Conservation (phyloP, 208 protist genomes). For the Endotrypanum monterogeii region DNA sequence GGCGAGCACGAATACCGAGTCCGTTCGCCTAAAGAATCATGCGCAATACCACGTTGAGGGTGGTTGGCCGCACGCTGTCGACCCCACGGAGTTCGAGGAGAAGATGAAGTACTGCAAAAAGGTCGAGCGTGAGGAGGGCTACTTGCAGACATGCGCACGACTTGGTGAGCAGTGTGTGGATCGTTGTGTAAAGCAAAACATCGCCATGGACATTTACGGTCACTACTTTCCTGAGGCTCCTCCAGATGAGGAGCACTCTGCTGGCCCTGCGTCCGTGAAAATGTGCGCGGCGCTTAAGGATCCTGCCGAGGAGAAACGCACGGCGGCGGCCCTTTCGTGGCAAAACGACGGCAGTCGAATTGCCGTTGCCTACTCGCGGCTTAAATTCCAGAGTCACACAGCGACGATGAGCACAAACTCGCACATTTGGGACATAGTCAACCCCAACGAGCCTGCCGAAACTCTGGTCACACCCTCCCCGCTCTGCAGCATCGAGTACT, state of each 20-base stretch:
- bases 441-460: conserved; percentile 95
- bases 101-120: conserved; percentile 97
- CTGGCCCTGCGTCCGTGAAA: conserved; percentile 91
- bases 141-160: conserved; percentile 87
- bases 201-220: conserved; percentile 97
- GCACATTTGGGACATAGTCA: conserved; percentile 97
- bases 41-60: conserved; percentile 96
- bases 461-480: conserved; percentile 94
- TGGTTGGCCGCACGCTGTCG: conserved; percentile 97
- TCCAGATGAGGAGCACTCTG: conserved; percentile 74
- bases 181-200: conserved; percentile 96
- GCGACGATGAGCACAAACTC: conserved; percentile 93
- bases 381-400: conserved; percentile 94
- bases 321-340: conserved; percentile 94
- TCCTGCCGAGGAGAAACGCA: conserved; percentile 86
- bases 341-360: conserved; percentile 93
- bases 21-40: conserved; percentile 86
- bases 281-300: conserved; percentile 96
- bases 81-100: conserved; percentile 95
- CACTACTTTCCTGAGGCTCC: conserved; percentile 92
- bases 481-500: conserved; percentile 95
- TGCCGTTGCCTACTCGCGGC: conserved; percentile 94
- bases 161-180: conserved; percentile 90
- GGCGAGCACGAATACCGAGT: conserved; percentile 94
- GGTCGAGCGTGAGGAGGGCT: conserved; percentile 95